Percentiles rank a stretch among this genome's conserved stretches.
phyloP scores from a whole-genome alignment of 106 monocot genomes.

The Allium sativum region DNA sequence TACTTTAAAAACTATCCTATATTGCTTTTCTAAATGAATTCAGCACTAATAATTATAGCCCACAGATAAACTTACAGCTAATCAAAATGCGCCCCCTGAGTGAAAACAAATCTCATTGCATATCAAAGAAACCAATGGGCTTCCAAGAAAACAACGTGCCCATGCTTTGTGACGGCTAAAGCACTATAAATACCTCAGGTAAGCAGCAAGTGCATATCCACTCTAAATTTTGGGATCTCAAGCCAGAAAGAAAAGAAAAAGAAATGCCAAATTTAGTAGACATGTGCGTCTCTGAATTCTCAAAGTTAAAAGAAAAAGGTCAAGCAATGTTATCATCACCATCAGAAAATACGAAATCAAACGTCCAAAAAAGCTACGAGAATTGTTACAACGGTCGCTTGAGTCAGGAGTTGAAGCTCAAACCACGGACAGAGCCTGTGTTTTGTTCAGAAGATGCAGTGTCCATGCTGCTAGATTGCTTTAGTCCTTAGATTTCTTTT shows the following conservation, averaged over 20 bases:
- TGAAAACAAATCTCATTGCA: too few relatives aligned
- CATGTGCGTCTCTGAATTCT: neutral
- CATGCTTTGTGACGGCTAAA: too few relatives aligned
- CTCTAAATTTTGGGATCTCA: too few relatives aligned
- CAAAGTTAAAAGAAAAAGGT: neutral
- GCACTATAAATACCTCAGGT: too few relatives aligned
- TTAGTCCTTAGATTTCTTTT: neutral
- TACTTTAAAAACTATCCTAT: too few relatives aligned
- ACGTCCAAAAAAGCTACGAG: neutral
- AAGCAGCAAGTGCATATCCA: too few relatives aligned
- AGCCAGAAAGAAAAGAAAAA: neutral
- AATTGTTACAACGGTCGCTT: neutral
- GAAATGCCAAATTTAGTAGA: neutral
- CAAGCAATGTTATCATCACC: neutral
- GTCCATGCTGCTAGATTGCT: slow-evolving; percentile 2
- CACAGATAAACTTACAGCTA: too few relatives aligned
- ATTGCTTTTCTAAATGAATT: too few relatives aligned
- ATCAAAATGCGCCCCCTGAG: too few relatives aligned
- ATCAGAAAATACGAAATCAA: neutral
- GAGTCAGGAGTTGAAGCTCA: neutral
- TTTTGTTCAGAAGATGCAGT: neutral
- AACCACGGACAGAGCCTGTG: neutral
- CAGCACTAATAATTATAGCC: too few relatives aligned
- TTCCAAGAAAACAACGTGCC: too few relatives aligned
- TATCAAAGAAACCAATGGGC: too few relatives aligned